Percentiles rank a stretch among this genome's conserved stretches.
Evolutionary conservation across 2,329 filamentous ascomycete genomes (phyloP).

Genomic region (Aspergillus intermedius): DNA sequence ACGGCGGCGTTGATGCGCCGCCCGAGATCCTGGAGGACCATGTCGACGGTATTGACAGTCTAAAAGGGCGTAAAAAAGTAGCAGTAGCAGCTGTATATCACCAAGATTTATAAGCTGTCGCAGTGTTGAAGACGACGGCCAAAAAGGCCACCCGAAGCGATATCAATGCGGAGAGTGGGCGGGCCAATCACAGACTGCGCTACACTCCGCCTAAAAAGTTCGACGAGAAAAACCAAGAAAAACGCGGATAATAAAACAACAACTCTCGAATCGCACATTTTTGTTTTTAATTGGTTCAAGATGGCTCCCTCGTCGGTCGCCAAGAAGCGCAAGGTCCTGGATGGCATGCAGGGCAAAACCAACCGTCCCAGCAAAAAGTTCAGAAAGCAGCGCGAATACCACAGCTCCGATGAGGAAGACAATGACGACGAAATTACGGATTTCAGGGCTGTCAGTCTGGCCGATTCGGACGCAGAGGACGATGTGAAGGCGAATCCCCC

Average conservation of each 20-base stretch:
- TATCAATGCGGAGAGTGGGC: constrained; percentile 21
- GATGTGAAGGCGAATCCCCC: constrained; percentile 16
- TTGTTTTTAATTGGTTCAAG: constrained; percentile 8
- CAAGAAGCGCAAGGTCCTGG: constrained; percentile 55
- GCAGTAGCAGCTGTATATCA: no score
- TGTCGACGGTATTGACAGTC: constrained; percentile 32
- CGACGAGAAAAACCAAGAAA: constrained; percentile 22
- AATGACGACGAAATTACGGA: constrained; percentile 31
- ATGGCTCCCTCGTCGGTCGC: constrained; percentile 36
- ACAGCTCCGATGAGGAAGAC: constrained; percentile 55
- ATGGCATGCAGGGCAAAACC: constrained; percentile 45
- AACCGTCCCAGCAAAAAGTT: constrained; percentile 50
- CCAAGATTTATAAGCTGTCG: neutral
- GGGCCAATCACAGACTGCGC: constrained; percentile 27
- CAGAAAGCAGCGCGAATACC: constrained; percentile 58
- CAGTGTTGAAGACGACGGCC: constrained; percentile 8
- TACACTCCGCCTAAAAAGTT: constrained; percentile 20
- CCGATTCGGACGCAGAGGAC: constrained; percentile 39
- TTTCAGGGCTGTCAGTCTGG: constrained; percentile 47
- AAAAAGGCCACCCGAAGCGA: constrained; percentile 17
- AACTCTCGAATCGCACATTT: neutral
- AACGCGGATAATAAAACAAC: constrained; percentile 12
- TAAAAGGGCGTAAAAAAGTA: no score
- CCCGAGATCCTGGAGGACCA: constrained; percentile 98
- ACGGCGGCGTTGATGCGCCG: constrained; percentile 97